Conservation (phyloP, 345 rosid genomes). For the Sonneratia caseolaris region DNA sequence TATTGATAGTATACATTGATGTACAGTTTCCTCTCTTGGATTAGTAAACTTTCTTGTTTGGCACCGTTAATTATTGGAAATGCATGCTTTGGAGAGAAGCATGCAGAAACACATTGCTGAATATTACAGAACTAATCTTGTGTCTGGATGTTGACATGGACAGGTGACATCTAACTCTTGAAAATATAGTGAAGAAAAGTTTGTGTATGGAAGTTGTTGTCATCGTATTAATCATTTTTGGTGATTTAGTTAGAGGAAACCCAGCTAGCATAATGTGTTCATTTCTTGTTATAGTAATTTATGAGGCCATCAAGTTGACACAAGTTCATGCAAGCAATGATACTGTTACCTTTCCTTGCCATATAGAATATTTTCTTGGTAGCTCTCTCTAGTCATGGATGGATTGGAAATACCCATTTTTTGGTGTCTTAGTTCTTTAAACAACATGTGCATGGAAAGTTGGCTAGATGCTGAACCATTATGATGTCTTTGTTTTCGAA, state of each 20-base stretch:
- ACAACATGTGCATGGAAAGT: neutral
- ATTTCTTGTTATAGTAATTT: neutral
- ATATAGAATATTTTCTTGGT: neutral
- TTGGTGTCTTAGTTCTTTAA: neutral
- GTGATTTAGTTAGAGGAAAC: neutral
- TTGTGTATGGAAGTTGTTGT: neutral
- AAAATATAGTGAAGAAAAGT: neutral
- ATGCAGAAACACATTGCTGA: no score
- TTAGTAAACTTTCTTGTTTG: neutral
- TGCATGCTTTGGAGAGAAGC: neutral
- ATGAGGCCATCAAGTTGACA: neutral
- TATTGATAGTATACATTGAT: neutral
- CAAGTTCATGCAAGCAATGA: neutral
- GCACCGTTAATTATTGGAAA: neutral
- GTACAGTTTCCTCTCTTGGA: no score
- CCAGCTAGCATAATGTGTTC: neutral
- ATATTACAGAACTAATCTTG: no score
- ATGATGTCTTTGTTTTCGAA: neutral
- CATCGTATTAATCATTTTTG: neutral
- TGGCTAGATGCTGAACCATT: neutral
- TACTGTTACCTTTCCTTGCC: neutral
- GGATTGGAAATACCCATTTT: neutral
- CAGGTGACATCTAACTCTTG: neutral
- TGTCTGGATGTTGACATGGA: no score
- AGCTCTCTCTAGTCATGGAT: neutral